A percentile compares a stretch with the other conserved stretches of the same genome.
Conservation (phyloP, 1,139 yeast genomes). For the Sugiyamaella castrensis region DNA sequence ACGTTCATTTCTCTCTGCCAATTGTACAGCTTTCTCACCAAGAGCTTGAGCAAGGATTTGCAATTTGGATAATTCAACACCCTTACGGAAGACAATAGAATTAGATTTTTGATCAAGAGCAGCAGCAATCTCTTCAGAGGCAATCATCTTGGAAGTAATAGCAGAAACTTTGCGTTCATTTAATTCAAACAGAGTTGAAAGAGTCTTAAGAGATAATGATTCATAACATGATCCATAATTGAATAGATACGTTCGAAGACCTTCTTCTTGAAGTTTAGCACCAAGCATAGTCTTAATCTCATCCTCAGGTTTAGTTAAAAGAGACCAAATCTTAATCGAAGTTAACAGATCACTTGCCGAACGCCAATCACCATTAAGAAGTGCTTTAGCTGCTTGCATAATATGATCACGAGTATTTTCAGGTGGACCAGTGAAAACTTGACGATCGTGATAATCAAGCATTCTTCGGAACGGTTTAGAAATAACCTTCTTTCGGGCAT, state of each 20-base stretch:
- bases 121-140: conserved; percentile 70
- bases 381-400: conserved; percentile 87
- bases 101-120: conserved; percentile 58
- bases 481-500: conserved; percentile 62
- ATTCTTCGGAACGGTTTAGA: conserved; percentile 87
- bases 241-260: conserved; percentile 85
- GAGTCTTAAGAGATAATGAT: conserved; percentile 66
- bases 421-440: conserved; percentile 96
- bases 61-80: conserved; percentile 77
- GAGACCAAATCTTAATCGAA: conserved; percentile 83
- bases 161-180: conserved; percentile 54
- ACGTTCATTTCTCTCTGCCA: conserved; percentile 83
- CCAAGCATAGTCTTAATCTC: conserved; percentile 66
- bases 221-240: conserved; percentile 75
- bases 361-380: conserved; percentile 89
- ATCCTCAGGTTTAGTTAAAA: conserved; percentile 63
- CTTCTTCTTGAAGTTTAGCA: conserved; percentile 80
- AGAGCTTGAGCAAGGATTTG: conserved; percentile 86
- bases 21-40: conserved; percentile 80
- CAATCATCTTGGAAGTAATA: conserved; percentile 71
- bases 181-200: conserved; percentile 66
- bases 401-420: conserved; percentile 94
- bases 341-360: conserved; percentile 68
- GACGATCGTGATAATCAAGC: conserved; percentile 91
- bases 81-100: conserved; percentile 60